Conservation (phyloP, 495 filamentous ascomycete genomes). For the Tuber magnatum region DNA sequence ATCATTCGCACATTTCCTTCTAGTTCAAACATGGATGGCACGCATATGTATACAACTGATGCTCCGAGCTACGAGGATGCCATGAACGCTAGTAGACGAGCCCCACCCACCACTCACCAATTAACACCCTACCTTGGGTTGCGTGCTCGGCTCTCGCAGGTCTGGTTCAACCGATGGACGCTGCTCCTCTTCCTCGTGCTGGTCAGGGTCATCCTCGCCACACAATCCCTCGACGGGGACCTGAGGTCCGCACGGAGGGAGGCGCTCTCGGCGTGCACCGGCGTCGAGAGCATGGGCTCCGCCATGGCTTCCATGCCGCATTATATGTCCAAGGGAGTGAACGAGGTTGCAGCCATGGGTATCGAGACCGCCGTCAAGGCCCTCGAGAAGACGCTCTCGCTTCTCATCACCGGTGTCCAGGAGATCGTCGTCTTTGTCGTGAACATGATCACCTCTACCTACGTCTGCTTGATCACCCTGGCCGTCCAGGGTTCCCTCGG, state of each 20-base stretch:
- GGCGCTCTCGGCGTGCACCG: constrained; percentile 78
- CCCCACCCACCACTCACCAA: constrained; percentile 49
- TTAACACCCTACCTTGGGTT: constrained; percentile 92
- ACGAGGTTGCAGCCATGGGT: constrained; percentile 68
- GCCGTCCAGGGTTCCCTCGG: constrained; percentile 70
- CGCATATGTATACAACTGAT: constrained; percentile 13
- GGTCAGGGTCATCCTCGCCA: constrained; percentile 67
- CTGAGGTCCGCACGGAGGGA: constrained; percentile 67
- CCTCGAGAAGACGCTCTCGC: constrained; percentile 63
- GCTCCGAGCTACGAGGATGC: constrained; percentile 37
- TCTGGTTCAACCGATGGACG: constrained; percentile 97
- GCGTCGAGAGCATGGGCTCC: constrained; percentile 89
- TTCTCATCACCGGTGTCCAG: constrained; percentile 76
- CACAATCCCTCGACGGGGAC: constrained; percentile 60
- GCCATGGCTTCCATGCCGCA: constrained; percentile 96
- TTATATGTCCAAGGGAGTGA: constrained; percentile 81
- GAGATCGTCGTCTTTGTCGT: constrained; percentile 83
- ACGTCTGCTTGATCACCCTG: constrained; percentile 75
- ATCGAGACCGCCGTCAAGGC: constrained; percentile 71
- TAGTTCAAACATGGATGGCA: constrained; percentile 10
- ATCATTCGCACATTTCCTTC: not conserved
- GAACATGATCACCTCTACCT: constrained; percentile 80
- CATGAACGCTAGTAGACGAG: constrained; percentile 26
- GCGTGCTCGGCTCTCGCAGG: constrained; percentile 79
- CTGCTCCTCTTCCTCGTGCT: constrained; percentile 79